phyloP scores from a whole-genome alignment of 345 rosid species.

The Zanthoxylum bungeanum region DNA sequence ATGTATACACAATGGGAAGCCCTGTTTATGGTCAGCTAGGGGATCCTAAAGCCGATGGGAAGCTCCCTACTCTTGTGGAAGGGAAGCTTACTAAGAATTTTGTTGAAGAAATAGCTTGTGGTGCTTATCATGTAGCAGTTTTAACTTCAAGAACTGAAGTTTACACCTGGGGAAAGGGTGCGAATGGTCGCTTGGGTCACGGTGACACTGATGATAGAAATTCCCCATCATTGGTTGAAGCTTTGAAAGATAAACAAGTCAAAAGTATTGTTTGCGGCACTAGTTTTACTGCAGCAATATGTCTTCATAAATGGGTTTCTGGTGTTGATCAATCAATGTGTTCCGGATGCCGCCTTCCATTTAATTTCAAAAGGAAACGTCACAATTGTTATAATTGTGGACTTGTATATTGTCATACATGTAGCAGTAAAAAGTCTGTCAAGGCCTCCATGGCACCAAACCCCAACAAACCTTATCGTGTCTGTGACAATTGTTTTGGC shows the following conservation, averaged over 20 bases:
- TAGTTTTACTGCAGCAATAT: conserved; percentile 68
- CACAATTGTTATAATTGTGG: conserved; percentile 85
- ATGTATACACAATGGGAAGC: conserved; percentile 78
- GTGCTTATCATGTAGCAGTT: conserved; percentile 74
- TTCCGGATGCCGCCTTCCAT: conserved; percentile 66
- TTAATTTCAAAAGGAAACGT: conserved; percentile 73
- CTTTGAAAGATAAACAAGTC: conserved; percentile 68
- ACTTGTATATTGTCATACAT: conserved; percentile 67
- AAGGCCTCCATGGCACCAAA: conserved; percentile 86
- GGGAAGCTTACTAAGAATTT: conserved; percentile 61
- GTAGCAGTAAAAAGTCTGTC: conserved; percentile 66
- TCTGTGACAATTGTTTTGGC: conserved; percentile 62
- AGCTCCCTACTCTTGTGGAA: conserved; percentile 56
- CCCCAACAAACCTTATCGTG: conserved; percentile 66
- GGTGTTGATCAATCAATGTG: conserved; percentile 76
- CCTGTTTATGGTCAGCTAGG: conserved; percentile 79
- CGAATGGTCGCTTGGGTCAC: conserved; percentile 72
- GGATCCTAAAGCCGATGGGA: conserved; percentile 63
- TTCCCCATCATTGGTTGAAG: conserved; percentile 59
- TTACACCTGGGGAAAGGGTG: conserved; percentile 85
- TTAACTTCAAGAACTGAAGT: conserved; percentile 78
- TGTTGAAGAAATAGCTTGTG: conserved; percentile 79
- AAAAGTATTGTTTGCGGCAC: conserved; percentile 72
- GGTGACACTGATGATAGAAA: conserved; percentile 67
- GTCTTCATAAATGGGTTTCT: conserved; percentile 77